phyloP scores from a whole-genome alignment of 306 rosid genomes.

The Lathyrus aphaca region DNA sequence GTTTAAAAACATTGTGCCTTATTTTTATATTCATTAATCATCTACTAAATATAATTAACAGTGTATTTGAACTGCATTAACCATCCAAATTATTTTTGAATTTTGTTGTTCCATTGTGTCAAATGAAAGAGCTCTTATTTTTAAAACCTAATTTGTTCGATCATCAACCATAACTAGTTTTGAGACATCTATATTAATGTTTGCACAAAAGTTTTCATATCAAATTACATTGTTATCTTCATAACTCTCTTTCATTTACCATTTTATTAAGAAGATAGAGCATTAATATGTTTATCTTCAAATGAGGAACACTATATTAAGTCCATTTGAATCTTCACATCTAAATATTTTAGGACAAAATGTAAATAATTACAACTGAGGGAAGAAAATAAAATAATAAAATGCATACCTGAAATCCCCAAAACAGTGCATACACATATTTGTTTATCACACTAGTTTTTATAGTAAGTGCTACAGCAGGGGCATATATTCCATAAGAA shows the following conservation, averaged over 20 bases:
- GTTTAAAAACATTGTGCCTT: neutral
- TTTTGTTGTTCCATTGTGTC: neutral
- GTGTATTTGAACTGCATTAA: neutral
- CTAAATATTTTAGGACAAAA: no score
- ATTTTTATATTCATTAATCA: neutral
- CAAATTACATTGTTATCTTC: neutral
- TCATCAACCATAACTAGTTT: constrained; percentile 2
- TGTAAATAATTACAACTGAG: no score
- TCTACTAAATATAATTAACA: neutral
- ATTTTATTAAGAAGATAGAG: neutral
- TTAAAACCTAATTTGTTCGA: neutral
- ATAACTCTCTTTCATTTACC: neutral
- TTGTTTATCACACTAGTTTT: no score
- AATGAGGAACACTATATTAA: no score
- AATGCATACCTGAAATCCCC: no score
- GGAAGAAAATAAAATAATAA: no score
- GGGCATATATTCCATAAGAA: no score
- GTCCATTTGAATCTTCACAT: no score
- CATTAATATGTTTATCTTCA: no score
- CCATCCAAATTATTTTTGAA: neutral
- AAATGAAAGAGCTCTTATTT: neutral
- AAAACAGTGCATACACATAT: no score
- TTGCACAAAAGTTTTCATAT: neutral
- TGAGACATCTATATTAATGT: constrained; percentile 11
- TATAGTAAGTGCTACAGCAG: no score